Evolutionary conservation across 176 grass and related monocot species (phyloP).

Genomic region (Triticum monococcum): DNA sequence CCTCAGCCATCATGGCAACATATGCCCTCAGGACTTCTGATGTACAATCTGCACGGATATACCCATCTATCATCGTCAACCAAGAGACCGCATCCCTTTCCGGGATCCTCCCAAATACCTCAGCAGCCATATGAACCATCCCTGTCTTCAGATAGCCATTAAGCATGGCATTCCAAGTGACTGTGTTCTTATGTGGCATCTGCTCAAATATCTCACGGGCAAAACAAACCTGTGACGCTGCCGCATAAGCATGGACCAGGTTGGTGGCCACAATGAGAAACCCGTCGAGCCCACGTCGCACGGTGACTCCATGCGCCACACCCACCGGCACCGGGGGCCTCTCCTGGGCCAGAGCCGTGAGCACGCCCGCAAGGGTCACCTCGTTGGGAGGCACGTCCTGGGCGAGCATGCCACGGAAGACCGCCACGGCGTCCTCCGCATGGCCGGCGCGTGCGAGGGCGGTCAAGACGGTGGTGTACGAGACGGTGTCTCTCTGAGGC

Average conservation of each 20-base stretch:
- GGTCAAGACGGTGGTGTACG: constrained; percentile 63
- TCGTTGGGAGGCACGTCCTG: constrained; percentile 40
- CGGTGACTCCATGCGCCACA: constrained; percentile 27
- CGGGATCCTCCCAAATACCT: constrained; percentile 43
- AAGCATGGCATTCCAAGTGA: constrained; percentile 72
- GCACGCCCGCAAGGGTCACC: constrained; percentile 36
- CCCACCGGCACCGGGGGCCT: neutral
- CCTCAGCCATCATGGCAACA: constrained; percentile 36
- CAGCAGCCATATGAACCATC: constrained; percentile 36
- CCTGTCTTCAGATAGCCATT: constrained; percentile 66
- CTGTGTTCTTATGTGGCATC: constrained; percentile 36
- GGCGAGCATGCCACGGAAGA: constrained; percentile 54
- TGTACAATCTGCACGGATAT: constrained; percentile 24
- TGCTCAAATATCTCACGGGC: constrained; percentile 41
- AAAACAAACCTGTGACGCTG: constrained; percentile 24
- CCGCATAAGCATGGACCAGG: constrained; percentile 52
- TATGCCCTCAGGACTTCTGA: constrained; percentile 37
- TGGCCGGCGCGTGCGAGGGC: constrained; percentile 32
- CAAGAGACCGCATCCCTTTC: constrained; percentile 57
- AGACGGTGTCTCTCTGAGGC: constrained; percentile 47
- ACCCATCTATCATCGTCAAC: constrained; percentile 57
- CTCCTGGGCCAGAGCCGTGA: constrained; percentile 1
- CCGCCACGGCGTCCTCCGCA: constrained; percentile 17
- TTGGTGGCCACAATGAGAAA: constrained; percentile 57
- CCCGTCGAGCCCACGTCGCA: constrained; percentile 27